Evolutionary conservation across 208 protist genomes (phyloP).

Genomic region (Kentomonas sorsogonicus): DNA sequence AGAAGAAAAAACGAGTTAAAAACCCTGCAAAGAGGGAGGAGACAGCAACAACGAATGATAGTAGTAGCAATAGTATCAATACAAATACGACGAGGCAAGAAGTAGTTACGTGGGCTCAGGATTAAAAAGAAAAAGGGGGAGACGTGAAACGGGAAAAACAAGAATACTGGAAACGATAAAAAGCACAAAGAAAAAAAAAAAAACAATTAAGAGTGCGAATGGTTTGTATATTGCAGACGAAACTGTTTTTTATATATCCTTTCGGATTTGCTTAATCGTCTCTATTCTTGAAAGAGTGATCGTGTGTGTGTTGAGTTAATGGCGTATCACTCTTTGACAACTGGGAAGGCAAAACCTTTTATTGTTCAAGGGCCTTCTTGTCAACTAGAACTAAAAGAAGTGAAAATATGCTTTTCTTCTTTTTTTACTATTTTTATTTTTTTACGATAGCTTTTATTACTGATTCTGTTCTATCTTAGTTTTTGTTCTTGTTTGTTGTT

Average conservation of each 20-base stretch:
- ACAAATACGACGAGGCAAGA: constrained; percentile 2
- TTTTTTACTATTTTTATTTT: too few relatives aligned
- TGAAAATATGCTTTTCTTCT: background rate
- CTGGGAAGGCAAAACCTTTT: background rate
- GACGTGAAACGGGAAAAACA: constrained; percentile 10
- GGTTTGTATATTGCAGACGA: background rate
- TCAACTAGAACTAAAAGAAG: background rate
- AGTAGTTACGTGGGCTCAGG: too few relatives aligned
- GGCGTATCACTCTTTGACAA: background rate
- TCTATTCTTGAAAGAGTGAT: too few relatives aligned
- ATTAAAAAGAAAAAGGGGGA: constrained; percentile 11
- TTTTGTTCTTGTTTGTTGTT: too few relatives aligned
- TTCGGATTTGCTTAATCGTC: too few relatives aligned
- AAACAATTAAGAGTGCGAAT: background rate
- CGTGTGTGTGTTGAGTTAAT: too few relatives aligned
- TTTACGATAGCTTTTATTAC: too few relatives aligned
- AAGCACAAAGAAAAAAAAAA: background rate
- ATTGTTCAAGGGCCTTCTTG: background rate
- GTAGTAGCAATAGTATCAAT: constrained; percentile 11
- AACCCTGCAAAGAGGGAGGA: constrained; percentile 14
- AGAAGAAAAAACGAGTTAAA: too few relatives aligned
- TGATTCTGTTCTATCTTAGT: too few relatives aligned
- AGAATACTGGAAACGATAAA: constrained; percentile 1
- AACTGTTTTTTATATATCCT: too few relatives aligned
- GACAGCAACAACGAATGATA: constrained; percentile 9